Percentiles rank a stretch among this genome's conserved stretches.
phyloP scores from a whole-genome alignment of 108 stramenopile genomes.

The Cyclotella cryptica region DNA sequence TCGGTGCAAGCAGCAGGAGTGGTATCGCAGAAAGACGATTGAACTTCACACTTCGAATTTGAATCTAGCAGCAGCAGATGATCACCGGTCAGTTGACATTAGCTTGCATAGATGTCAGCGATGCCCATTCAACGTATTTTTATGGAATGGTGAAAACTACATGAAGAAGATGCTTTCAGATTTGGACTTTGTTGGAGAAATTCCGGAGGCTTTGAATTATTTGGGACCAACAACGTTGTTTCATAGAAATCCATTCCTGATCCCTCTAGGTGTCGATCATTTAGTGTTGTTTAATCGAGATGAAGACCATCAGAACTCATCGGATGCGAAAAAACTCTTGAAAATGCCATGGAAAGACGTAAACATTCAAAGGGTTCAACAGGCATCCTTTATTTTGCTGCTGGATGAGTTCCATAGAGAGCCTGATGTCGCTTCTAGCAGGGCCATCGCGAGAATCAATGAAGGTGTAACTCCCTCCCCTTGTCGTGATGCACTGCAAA shows the following conservation, averaged over 20 bases:
- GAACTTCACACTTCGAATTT: slow-evolving; percentile 17
- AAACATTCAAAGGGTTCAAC: slow-evolving; percentile 17
- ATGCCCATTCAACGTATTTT: slow-evolving; percentile 33
- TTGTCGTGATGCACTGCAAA: slow-evolving; percentile 1
- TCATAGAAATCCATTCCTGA: slow-evolving; percentile 47
- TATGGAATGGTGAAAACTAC: slow-evolving; percentile 45
- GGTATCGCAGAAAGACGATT: slow-evolving; percentile 24
- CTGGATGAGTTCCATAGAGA: slow-evolving; percentile 34
- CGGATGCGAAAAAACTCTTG: not conserved
- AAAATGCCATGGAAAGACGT: slow-evolving; percentile 38
- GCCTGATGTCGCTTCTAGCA: not conserved
- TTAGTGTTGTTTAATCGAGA: not conserved
- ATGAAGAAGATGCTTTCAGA: slow-evolving; percentile 46
- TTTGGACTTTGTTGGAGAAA: slow-evolving; percentile 44
- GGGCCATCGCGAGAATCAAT: not conserved
- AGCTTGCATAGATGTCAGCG: not conserved
- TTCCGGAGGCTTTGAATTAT: slow-evolving; percentile 28
- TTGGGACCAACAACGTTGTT: slow-evolving; percentile 28
- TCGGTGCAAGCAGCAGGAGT: slow-evolving; percentile 33
- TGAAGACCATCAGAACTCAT: not conserved
- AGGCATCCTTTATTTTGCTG: slow-evolving; percentile 25
- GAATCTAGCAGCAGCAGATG: not conserved
- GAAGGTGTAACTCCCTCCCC: not conserved
- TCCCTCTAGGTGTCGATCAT: slow-evolving; percentile 30
- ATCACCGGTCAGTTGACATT: too few species aligned